phyloP scores from a whole-genome alignment of 2,329 filamentous ascomycete genomes.

The Colletotrichum trifolii region DNA sequence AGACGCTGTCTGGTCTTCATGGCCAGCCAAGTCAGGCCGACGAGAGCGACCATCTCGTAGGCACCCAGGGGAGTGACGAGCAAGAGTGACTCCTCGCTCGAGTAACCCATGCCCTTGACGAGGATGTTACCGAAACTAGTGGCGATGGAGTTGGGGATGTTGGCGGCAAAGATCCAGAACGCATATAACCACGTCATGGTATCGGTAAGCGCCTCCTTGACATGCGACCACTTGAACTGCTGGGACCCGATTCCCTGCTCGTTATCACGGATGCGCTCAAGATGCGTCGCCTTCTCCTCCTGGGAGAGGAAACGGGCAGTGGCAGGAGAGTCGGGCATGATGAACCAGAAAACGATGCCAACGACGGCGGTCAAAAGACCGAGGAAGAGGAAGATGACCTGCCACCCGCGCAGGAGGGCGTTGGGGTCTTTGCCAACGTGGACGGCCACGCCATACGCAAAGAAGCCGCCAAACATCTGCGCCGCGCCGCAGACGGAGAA shows the following conservation, averaged over 20 bases:
- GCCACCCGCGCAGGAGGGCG: constrained; percentile 69
- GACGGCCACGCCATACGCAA: constrained; percentile 57
- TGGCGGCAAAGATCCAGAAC: constrained; percentile 40
- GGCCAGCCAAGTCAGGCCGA: constrained; percentile 46
- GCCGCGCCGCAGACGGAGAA: constrained; percentile 66
- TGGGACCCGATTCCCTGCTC: constrained; percentile 77
- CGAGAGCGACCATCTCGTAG: constrained; percentile 69
- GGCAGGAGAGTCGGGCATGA: constrained; percentile 57
- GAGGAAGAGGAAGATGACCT: constrained; percentile 68
- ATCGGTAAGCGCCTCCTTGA: constrained; percentile 49
- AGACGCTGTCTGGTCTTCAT: constrained; percentile 50
- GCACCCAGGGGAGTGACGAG: constrained; percentile 74
- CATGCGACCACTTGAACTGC: constrained; percentile 73
- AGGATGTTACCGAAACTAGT: constrained; percentile 54
- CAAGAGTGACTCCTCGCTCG: constrained; percentile 69
- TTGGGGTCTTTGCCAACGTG: constrained; percentile 55
- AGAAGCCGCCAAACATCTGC: constrained; percentile 52
- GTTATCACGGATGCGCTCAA: constrained; percentile 67
- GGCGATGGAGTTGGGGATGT: constrained; percentile 46
- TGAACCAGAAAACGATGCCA: constrained; percentile 60
- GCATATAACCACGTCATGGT: constrained; percentile 43
- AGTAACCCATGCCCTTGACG: constrained; percentile 70
- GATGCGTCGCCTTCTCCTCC: constrained; percentile 58
- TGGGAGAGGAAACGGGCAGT: constrained; percentile 61
- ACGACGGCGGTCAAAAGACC: constrained; percentile 62